phyloP scores from a whole-genome alignment of 495 filamentous ascomycete species.

The Neurospora tetraspora region DNA sequence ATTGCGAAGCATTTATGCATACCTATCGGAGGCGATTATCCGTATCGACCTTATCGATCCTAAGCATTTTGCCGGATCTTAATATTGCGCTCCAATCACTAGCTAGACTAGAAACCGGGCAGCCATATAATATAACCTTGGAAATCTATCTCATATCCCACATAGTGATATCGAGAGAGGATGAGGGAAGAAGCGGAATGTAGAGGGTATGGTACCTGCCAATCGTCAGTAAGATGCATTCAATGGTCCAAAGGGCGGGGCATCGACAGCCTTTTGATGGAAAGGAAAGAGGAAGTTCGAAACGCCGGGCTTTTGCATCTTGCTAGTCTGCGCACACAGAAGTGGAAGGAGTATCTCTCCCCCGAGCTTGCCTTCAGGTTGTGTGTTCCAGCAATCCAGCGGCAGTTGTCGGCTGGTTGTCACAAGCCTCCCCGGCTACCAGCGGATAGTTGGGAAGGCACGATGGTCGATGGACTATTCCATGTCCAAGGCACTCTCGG shows the following conservation, averaged over 20 bases:
- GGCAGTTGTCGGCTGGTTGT: neutral
- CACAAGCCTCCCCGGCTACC: neutral
- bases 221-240: neutral
- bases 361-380: neutral
- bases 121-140: neutral
- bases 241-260: neutral
- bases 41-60: neutral
- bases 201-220: neutral
- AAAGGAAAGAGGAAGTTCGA: neutral
- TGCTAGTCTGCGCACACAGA: neutral
- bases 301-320: neutral
- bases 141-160: neutral
- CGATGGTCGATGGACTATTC: neutral
- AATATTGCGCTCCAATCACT: neutral
- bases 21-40: slow-evolving; percentile 2
- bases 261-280: neutral
- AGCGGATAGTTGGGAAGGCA: neutral
- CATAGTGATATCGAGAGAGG: neutral
- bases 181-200: neutral
- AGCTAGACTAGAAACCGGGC: neutral
- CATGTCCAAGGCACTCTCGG: neutral
- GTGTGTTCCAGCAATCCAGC: neutral
- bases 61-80: slow-evolving; percentile 6
- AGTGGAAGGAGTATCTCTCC: neutral
- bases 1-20: neutral